Evolutionary conservation across 768 basidiomycete genomes (phyloP), one percentile per base, ranked within the genome.

Genomic region (Lactifluus piperatus): DNA sequence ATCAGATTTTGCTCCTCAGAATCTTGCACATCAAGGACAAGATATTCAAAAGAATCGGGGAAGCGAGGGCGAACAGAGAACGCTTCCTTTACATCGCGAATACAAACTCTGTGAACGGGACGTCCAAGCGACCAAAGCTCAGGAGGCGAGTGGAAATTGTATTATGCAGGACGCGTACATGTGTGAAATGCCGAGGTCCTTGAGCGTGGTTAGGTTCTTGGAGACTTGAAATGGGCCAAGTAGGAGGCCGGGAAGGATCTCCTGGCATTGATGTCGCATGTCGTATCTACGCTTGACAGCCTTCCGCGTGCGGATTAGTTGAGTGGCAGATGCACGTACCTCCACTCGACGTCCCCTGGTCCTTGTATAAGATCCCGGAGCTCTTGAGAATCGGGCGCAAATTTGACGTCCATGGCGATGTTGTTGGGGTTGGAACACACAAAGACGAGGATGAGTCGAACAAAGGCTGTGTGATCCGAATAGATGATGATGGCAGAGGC

Each of bases 1-100:
- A 97, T 95, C 41, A 97, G 78, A 69, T 97, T 97, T 74, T 97
- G 94, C 68, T 95, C 93, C 70, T 94, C 92, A 64, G 83, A 91
- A 70, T 97, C 93, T 69, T 92, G 81, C 27, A 97, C 90, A 69
- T 94, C 87, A 34, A 95, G 75, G 1, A 84, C 83, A 68, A 92
- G 71, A 70, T 97, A 97, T 39, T 69, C 66, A 72, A 94, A 91
- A 22, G 81, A 74, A 0, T 86, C 86, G 3, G 85, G 85, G 67
- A 93, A 97, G 24, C 92, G 83, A 2, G 93, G 89, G 55, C 80
- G 77, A 53, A 97, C 89, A 16, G 93, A 89, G 72, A 93, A 94
- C 0, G 91, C 88, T 69, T 94, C 91, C 68, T 91, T 91, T 57
- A 78, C 82, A 69, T 94, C 91, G 46, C 91, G 85, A 68, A 94